Evolutionary conservation across 2,329 filamentous ascomycete species (phyloP), one percentile per base, ranked within the genome.

Genomic region (Seiridium unicorne): DNA sequence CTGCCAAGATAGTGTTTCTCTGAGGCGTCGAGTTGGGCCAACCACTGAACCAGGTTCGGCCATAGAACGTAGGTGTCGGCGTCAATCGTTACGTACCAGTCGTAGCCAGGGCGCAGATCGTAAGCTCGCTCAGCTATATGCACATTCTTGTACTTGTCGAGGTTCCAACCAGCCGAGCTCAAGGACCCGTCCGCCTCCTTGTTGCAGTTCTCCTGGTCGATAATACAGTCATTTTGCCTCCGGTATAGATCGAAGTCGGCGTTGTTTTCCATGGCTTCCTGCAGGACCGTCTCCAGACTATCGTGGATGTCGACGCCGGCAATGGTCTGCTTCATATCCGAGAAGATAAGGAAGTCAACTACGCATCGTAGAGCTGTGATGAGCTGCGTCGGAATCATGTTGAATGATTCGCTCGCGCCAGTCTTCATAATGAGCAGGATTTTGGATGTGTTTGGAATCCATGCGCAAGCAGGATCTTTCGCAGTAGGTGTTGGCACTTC

Each of bases 121-220:
- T 79, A 86, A 0, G 81, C 71, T 71, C 84, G 83, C 70, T 84
- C 79, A 10, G 83, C 79, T 68, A 86, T 85, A 68, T 85, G 84
- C 51, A 85, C 74, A 68, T 85, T 86, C 71, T 87, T 87, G 74
- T 85, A 87, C 72, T 85, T 86, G 73, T 87, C 84, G 44, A 87
- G 70, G 18, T 74, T 76, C 84, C 84, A 87, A 1, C 76, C 77
- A 31, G 77, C 72, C n/a, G 66, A 11, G 36, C 32, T 44, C 5
- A 18, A 44, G 42, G 68, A 61, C 51, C 65, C 68, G 4, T 70
- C 59, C 10, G 64, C 63, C 11, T 72, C 65, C 44, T 65, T 74
- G 61, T 76, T 76, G 64, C 81, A 80, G 57, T 76, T 77, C 48
- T 78, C 77, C 51, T 80, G 77, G 42, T 79, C 76, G 55, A 76